Conservation (phyloP, 192 early-diverging fungal species). For the Mortierella alpina region DNA sequence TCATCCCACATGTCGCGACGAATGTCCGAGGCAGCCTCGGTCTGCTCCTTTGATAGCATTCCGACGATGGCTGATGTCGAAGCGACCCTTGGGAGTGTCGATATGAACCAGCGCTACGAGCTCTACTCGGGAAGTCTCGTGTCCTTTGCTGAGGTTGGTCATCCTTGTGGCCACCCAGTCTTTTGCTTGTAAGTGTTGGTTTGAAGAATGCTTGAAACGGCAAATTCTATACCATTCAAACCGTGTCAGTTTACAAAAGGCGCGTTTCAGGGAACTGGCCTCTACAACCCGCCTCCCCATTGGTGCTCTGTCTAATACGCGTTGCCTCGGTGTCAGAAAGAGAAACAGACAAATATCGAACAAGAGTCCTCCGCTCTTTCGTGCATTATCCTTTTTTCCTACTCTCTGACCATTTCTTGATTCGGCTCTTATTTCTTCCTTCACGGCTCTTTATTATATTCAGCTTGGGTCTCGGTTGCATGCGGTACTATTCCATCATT, state of each 20-base stretch:
- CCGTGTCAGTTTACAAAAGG: neutral
- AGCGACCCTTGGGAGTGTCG: constrained; percentile 49
- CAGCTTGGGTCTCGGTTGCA: constrained; percentile 52
- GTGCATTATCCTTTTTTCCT: neutral
- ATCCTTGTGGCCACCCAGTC: constrained; percentile 54
- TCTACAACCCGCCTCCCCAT: neutral
- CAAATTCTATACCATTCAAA: neutral
- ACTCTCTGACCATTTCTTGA: neutral
- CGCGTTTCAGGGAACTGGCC: no score
- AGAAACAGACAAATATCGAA: neutral
- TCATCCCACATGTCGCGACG: constrained; percentile 36
- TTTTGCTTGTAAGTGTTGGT: constrained; percentile 50
- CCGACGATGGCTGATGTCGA: constrained; percentile 53
- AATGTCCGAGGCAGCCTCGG: constrained; percentile 49
- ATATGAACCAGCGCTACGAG: constrained; percentile 56
- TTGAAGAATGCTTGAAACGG: neutral
- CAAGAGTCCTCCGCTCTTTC: neutral
- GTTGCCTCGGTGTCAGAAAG: constrained; percentile 3
- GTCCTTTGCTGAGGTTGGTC: constrained; percentile 56
- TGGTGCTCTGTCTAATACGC: neutral
- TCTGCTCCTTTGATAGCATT: constrained; percentile 52
- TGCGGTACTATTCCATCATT: constrained; percentile 56
- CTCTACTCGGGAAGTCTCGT: constrained; percentile 54
- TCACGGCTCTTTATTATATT: neutral
- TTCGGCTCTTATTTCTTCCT: neutral